Percentiles rank a stretch among this genome's conserved stretches.
These are phyloP conservation scores for Tolypocladium tundrense DNA, from an alignment of 2,329 filamentous ascomycete species.

Conservation along the genomic window DNA sequence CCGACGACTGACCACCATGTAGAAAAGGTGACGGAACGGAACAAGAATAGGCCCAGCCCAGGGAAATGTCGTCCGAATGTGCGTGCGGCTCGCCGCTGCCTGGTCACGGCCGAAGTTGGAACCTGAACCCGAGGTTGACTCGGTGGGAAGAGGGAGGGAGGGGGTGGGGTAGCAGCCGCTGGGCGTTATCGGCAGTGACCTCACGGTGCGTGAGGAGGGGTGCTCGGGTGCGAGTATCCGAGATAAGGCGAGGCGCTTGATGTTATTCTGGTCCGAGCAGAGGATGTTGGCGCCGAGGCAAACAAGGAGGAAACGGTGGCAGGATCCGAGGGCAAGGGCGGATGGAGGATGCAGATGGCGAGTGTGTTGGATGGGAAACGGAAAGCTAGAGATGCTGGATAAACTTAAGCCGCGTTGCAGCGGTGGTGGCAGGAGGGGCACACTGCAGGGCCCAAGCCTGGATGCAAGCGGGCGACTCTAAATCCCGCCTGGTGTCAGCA, in stretches of 20 bases:
- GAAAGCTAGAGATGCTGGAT: not conserved
- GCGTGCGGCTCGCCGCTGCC: not conserved
- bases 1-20: constrained; percentile 10
- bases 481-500: not conserved
- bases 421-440: not conserved
- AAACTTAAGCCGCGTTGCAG: not conserved
- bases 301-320: not conserved
- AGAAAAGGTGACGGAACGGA: constrained; percentile 2
- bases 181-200: not conserved
- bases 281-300: not conserved
- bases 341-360: not conserved
- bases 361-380: not conserved
- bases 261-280: not conserved
- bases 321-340: not conserved
- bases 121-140: not conserved
- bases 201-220: not conserved
- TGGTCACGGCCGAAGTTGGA: constrained; percentile 1
- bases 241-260: not conserved
- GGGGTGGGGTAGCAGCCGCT: constrained; percentile 1
- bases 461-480: not conserved
- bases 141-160: not conserved
- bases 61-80: not conserved
- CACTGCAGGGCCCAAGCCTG: not conserved
- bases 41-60: not conserved
- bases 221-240: not conserved